Percentiles rank a stretch among this genome's conserved stretches.
These are phyloP conservation scores for Podaxis pistillaris DNA, from an alignment of 768 basidiomycete species.

Conservation along the genomic window DNA sequence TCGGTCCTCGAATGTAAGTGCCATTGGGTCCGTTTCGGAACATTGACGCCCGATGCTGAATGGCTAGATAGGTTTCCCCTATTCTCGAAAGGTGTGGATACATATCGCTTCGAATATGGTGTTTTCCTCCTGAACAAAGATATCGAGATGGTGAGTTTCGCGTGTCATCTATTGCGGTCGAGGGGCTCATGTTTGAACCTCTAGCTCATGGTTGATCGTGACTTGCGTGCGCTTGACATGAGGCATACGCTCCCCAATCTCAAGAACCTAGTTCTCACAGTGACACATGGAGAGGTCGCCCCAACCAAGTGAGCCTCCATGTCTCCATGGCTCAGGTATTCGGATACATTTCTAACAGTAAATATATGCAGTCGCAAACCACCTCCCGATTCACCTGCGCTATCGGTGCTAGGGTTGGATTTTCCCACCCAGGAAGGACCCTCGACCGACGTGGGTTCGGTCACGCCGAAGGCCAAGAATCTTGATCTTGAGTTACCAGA, in stretches of 20 bases:
- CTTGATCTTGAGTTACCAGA: conserved; percentile 21
- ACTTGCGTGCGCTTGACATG: conserved; percentile 86
- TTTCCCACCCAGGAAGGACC: conserved; percentile 20
- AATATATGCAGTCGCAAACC: conserved; percentile 13
- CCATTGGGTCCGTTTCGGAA: not conserved
- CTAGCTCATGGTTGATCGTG: conserved; percentile 90
- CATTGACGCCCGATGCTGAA: conserved; percentile 6
- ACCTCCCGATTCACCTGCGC: conserved; percentile 13
- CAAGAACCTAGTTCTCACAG: conserved; percentile 86
- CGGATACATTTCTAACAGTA: not conserved
- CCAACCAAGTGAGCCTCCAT: conserved; percentile 36
- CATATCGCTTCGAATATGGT: conserved; percentile 96
- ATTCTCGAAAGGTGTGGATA: conserved; percentile 92
- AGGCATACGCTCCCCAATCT: conserved; percentile 96
- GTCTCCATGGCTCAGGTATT: not conserved
- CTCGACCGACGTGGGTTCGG: conserved; percentile 23
- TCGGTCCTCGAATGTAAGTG: conserved; percentile 88
- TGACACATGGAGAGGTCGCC: conserved; percentile 67
- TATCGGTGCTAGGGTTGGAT: conserved; percentile 17
- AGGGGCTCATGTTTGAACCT: conserved; percentile 15
- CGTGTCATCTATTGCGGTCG: not conserved
- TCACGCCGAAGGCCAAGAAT: conserved; percentile 37
- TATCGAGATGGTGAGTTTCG: conserved; percentile 80
- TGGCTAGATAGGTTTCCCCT: conserved; percentile 78
- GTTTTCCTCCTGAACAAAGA: conserved; percentile 97